Base-by-base conservation (phyloP, 2,329 filamentous ascomycete species). In the Calonectria montana region DNA sequence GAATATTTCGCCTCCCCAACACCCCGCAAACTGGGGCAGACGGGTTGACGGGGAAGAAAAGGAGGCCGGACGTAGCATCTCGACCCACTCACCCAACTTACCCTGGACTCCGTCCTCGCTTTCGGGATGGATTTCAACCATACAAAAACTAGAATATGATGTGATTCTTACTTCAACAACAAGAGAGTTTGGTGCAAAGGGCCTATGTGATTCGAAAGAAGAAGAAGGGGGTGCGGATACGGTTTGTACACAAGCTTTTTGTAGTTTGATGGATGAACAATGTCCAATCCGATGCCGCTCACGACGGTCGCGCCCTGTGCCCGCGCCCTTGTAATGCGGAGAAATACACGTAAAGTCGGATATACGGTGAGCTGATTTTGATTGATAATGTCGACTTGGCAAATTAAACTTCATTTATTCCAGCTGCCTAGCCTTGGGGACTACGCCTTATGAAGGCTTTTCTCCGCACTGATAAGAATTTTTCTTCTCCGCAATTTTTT, bases 301-400 rank as follows among this genome's bases (percentile, higher is more conserved):
- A 45, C 29, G 21, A 21, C 3, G 41, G 10, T 18, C 8, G n/a
- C 43, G 43, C 43, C 43, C 43, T 47, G n/a, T 23, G 43, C n/a
- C 23, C n/a, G 31, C 15, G 53, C 53, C 31, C 21, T 59, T 25
- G 53, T 21, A 13, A 39, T 39, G 53, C 35, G 31, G 53, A 39
- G 53, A 27, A 59, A 10, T 25, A 25, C 43, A 47, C 6, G 43
- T 47, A 25, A 15, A 10, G 21, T n/a, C 18, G 13, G 23, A 39
- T 35, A 59, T 25, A 59, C 35, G 53, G 53, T 59, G 53, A 59
- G 53, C 31, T 35, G 29, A 59, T 39, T 59, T 59, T 59, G 53
- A 59, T 59, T 59, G 53, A 59, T 59, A 59, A 59, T 59, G 10
- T 59, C 5, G 53, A 59, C 53, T 59, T 59, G 53, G 53, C 53